A percentile compares a stretch with the other conserved stretches of the same genome.
phyloP scores from a whole-genome alignment of 495 filamentous ascomycete genomes.

The Neurospora intermedia region DNA sequence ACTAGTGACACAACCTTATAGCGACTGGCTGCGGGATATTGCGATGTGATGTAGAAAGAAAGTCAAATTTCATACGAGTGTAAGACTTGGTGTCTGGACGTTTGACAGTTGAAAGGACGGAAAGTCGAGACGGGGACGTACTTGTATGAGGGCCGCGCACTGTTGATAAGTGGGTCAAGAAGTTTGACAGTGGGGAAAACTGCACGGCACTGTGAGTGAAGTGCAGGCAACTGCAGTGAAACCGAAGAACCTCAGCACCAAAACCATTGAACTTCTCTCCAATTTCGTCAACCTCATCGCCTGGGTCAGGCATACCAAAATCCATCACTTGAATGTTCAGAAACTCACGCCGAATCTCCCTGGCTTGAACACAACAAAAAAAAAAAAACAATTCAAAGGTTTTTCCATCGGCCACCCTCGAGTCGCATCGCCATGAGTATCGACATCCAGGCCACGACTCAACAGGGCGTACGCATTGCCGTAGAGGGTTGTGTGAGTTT shows the following conservation, averaged over 20 bases:
- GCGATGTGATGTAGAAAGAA: not conserved
- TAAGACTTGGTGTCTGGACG: not conserved
- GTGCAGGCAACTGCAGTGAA: not conserved
- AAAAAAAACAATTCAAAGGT: not conserved
- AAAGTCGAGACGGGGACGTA: not conserved
- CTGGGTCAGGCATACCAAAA: not conserved
- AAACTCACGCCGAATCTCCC: not conserved
- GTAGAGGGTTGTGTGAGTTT: constrained; percentile 72
- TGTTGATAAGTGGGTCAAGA: not conserved
- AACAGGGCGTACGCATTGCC: constrained; percentile 40
- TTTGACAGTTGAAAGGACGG: not conserved
- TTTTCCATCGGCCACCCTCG: not conserved
- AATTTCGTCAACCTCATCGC: not conserved
- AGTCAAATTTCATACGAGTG: not conserved
- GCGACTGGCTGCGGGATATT: not conserved
- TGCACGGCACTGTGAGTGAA: not conserved
- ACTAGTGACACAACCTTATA: not conserved
- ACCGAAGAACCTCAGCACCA: not conserved
- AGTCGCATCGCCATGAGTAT: not conserved
- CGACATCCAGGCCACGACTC: constrained; percentile 10
- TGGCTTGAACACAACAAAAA: not conserved
- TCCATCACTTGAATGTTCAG: not conserved
- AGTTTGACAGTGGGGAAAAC: not conserved
- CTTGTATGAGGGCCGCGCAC: not conserved
- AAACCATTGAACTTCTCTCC: not conserved